Evolutionary conservation across 2,329 filamentous ascomycete species (phyloP).

Genomic region (Cladosporium oxysporum): DNA sequence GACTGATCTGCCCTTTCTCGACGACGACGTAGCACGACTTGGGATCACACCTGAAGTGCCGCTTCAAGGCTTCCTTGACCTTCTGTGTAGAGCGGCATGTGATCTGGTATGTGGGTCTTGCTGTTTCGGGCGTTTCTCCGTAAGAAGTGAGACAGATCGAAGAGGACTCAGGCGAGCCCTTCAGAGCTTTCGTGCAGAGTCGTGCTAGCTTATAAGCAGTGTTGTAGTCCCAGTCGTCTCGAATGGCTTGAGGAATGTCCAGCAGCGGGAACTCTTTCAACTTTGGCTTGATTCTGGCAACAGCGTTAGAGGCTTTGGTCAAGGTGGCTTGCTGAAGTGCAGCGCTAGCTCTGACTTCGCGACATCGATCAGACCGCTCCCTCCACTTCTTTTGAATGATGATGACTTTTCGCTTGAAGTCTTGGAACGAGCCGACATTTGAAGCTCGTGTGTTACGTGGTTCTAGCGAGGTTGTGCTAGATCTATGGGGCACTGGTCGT

Average conservation of each 20-base stretch:
- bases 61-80: constrained; percentile 70
- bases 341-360: constrained; percentile 10
- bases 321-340: not conserved
- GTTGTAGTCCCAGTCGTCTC: constrained; percentile 71
- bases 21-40: constrained; percentile 69
- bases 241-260: constrained; percentile 60
- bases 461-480: constrained; percentile 17
- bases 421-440: constrained; percentile 32
- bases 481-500: constrained; percentile 8
- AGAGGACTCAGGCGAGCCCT: constrained; percentile 72
- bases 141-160: constrained; percentile 77
- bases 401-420: constrained; percentile 38
- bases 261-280: constrained; percentile 38
- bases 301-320: constrained; percentile 1
- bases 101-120: constrained; percentile 72
- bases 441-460: not conserved
- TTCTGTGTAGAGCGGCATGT: constrained; percentile 75
- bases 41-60: constrained; percentile 68
- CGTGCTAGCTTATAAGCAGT: constrained; percentile 74
- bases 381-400: constrained; percentile 39
- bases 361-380: constrained; percentile 21
- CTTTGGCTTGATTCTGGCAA: constrained; percentile 23
- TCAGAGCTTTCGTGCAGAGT: constrained; percentile 69
- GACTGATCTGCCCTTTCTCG: constrained; percentile 56
- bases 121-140: constrained; percentile 66